Percentiles rank a stretch among this genome's conserved stretches.
Evolutionary conservation across 177 flowering plant genomes (phyloP).

Genomic region (Vitis hybrid): DNA sequence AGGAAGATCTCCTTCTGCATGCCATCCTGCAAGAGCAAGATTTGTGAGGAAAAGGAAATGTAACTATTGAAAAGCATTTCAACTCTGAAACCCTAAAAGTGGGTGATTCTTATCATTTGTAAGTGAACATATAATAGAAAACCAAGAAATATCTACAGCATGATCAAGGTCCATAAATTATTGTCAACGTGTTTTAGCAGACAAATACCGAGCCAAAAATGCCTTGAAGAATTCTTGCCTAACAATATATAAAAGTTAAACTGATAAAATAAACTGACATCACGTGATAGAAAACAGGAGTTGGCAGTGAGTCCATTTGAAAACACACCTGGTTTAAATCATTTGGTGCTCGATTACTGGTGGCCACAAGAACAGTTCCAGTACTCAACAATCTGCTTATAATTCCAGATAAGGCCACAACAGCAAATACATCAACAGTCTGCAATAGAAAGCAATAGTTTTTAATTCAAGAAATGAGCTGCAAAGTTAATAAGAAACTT

Average conservation of each 20-base stretch:
- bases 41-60: background rate
- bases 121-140: background rate
- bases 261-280: no score
- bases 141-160: no score
- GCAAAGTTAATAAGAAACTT: constrained; percentile 2
- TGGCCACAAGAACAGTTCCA: constrained; percentile 96
- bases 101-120: background rate
- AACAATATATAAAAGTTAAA: no score
- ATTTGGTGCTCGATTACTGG: constrained; percentile 90
- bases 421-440: constrained; percentile 99
- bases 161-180: no score
- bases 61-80: no score
- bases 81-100: no score
- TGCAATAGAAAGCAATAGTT: constrained; percentile 43
- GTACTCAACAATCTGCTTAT: constrained; percentile 86
- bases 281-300: background rate
- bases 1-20: constrained; percentile 89
- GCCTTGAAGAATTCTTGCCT: no score
- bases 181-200: no score
- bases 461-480: constrained; percentile 19
- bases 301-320: background rate
- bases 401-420: constrained; percentile 99
- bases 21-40: constrained; percentile 69
- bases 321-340: constrained; percentile 81
- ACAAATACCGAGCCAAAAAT: no score